Base-by-base conservation (phyloP, 139 green algal genomes). In the Microglena sp. region DNA sequence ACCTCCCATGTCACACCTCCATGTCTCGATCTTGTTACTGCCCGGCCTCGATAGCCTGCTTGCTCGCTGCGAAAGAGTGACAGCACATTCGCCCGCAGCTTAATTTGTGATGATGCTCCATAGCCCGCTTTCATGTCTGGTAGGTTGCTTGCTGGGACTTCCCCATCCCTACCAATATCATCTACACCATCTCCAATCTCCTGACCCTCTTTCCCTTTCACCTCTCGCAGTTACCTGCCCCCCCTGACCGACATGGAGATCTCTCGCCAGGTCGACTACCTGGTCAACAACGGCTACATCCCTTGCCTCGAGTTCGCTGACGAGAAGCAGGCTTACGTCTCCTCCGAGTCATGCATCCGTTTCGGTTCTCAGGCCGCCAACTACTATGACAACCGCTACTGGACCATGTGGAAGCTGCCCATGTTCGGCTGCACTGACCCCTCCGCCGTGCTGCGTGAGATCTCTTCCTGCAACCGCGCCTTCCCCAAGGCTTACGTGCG, bases 361-460 rank as follows among this genome's bases (percentile, higher is more conserved):
- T 82, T 95, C 58, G 67, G 76, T 67, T 56, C 68, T 65, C 70
- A 79, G 27, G 72, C 76, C 45, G 66, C 63, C 30, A 67, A 75
- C 60, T 94, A 93, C 88, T 90, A 90, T 73, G 86, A 94, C 75
- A 95, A 92, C 85, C 77, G 87, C 32, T 97, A 97, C 92, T 98
- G 93, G 93, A 95, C 90, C 21, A 96, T 99, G 92, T 99, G 87
- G 86, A 99, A 99, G 93, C 90, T 99, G 77, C 93, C 93, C 82
- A 97, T 99, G 91, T 99, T 97, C 89, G 93, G 93, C 81, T 99
- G 94, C 94, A 91, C 71, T 60, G 83, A 97, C 85, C 59, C 87
- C 66, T 64, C 69, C 66, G 77, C 95, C 76, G 94, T 99, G 60
- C 84, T 98, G 70, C 62, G 53, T 0, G 94, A 99, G 90, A 81